phyloP scores from a whole-genome alignment of 2,329 filamentous ascomycete genomes.

The Arthroderma uncinatum region DNA sequence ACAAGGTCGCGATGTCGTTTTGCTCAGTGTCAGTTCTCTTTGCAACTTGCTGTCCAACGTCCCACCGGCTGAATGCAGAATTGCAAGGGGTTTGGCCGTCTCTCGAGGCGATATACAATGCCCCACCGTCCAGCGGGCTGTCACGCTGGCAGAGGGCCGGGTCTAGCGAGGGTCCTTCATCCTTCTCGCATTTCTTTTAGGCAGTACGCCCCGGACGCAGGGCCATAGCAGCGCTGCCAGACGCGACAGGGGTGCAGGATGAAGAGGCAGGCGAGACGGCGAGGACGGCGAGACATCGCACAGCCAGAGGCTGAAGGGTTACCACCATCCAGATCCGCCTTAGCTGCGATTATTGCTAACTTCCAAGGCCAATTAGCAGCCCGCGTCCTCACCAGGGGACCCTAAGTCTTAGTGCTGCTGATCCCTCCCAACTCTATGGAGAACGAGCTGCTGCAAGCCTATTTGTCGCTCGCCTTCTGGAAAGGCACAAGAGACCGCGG shows the following conservation, averaged over 20 bases:
- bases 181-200: background rate
- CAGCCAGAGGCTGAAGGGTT: background rate
- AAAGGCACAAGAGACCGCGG: background rate
- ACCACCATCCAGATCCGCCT: conserved; percentile 5
- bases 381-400: conserved; percentile 80
- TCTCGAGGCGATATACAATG: background rate
- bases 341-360: background rate
- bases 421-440: conserved; percentile 38
- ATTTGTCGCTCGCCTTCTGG: conserved; percentile 3
- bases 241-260: background rate
- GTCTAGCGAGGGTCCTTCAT: conserved; percentile 3
- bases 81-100: background rate
- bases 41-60: background rate
- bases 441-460: background rate
- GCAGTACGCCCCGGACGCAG: background rate
- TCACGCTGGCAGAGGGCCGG: background rate
- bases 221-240: background rate
- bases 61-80: background rate
- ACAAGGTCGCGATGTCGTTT: background rate
- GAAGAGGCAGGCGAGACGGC: background rate
- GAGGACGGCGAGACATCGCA: background rate
- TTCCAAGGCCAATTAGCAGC: conserved; percentile 1
- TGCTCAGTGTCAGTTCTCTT: background rate
- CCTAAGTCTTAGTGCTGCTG: conserved; percentile 99
- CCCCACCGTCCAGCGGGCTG: background rate